Evolutionary conservation across 139 green algal species (phyloP), one percentile per base, ranked within the genome.

Genomic region (Nannochloris sp.): DNA sequence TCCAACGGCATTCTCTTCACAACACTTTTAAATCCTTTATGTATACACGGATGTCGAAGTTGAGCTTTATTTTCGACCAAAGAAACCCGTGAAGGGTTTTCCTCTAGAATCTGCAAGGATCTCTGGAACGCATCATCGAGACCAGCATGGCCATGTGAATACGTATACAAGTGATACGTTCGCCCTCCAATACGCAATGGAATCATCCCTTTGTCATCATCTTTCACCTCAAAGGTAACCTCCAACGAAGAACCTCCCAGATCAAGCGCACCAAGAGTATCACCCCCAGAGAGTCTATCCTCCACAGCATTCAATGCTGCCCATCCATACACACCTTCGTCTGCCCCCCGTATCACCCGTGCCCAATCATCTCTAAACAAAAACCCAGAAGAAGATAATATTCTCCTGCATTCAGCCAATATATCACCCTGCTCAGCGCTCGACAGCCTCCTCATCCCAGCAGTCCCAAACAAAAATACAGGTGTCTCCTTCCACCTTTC

Each of bases 251-350:
- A 91, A 2, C 87, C 87, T 0, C 87, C 87, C 18, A 94, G 62
- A 56, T 94, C 87, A 23, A 94, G 69, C 0, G 74, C 66, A 0
- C 86, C 86, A n/a, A 88, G 23, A n/a, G 78, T 85, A 44, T 31
- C 12, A 34, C 57, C 4, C 3, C 44, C 18, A 11, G 24, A 4
- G 11, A 64, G 21, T 40, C 19, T 44, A 2, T 78, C 76, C 11
- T 65, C 61, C 36, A 83, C 25, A 60, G 90, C 86, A 68, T 94
- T 94, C 43, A 91, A 70, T 5, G 87, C 75, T 3, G 91, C 67
- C 87, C 87, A 94, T 61, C 86, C 90, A 61, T 81, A 96, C 23
- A 89, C 58, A 24, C 83, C 89, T 73, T 96, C 89, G 12, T 96
- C 78, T 15, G 60, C 57, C 1, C 89, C 89, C 34, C 57, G 81